A percentile compares a stretch with the other conserved stretches of the same genome.
Conservation (phyloP, 495 filamentous ascomycete genomes). For the Chaetomidium leptoderma region DNA sequence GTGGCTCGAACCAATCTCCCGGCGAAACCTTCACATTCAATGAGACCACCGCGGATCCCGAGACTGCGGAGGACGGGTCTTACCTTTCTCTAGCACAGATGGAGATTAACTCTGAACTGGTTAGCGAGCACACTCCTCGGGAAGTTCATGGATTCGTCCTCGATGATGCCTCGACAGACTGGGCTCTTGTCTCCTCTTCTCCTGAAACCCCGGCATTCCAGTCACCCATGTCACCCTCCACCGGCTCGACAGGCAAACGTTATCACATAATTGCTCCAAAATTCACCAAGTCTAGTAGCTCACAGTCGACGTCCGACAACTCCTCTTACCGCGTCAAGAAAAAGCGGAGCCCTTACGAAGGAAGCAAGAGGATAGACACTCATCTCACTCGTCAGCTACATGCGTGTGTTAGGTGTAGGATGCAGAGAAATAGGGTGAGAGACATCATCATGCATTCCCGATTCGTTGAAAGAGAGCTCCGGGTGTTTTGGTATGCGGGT, state of each 20-base stretch:
- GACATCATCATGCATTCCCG: not conserved
- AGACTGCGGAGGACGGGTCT: conserved; percentile 8
- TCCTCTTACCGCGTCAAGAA: conserved; percentile 23
- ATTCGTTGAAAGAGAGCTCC: not conserved
- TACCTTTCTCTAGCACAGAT: conserved; percentile 17
- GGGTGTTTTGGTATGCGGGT: not conserved
- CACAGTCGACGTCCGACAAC: conserved; percentile 16
- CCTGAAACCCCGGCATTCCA: conserved; percentile 13
- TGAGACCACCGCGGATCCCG: not conserved
- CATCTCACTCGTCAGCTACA: conserved; percentile 33
- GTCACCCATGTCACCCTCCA: conserved; percentile 15
- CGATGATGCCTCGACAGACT: conserved; percentile 22
- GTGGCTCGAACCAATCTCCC: not conserved
- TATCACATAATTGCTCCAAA: conserved; percentile 25
- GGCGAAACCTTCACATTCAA: not conserved
- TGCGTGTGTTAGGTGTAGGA: conserved; percentile 36
- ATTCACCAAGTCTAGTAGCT: conserved; percentile 1
- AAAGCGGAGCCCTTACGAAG: conserved; percentile 31
- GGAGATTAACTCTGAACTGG: conserved; percentile 8
- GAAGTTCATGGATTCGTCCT: conserved; percentile 9
- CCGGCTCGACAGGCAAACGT: conserved; percentile 14
- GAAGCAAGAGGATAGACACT: conserved; percentile 29
- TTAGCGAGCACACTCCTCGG: conserved; percentile 6
- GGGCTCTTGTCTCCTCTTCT: conserved; percentile 22
- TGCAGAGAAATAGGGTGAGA: conserved; percentile 38